Evolutionary conservation across 1,139 yeast species (phyloP).

Genomic region (Zhuliangozyma blackwelliae): DNA sequence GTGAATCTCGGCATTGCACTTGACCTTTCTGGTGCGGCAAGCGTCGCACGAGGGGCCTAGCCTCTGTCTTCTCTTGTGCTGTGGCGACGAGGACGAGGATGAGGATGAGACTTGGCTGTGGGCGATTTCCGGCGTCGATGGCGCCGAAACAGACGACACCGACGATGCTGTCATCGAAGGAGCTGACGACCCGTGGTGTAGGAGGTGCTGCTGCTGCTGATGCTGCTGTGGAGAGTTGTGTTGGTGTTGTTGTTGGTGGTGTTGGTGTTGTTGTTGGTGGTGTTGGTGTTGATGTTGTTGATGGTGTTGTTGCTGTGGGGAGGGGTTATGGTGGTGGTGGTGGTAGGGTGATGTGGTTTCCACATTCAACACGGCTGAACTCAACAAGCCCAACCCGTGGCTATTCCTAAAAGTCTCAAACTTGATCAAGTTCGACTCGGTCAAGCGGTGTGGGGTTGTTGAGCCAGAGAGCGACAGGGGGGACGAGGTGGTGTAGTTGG

Average conservation of each 20-base stretch:
- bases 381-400: slow-evolving; percentile 13
- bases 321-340: neutral
- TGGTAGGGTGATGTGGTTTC: slow-evolving; percentile 5
- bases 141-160: slow-evolving; percentile 8
- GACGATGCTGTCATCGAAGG: slow-evolving; percentile 14
- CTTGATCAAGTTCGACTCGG: slow-evolving; percentile 10
- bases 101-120: slow-evolving; percentile 1
- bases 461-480: slow-evolving; percentile 3
- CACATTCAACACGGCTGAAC: slow-evolving; percentile 10
- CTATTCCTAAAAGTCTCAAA: slow-evolving; percentile 9
- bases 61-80: slow-evolving; percentile 50
- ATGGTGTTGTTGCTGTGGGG: neutral
- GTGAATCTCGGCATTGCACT: slow-evolving; percentile 63
- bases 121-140: slow-evolving; percentile 10
- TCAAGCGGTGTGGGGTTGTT: slow-evolving; percentile 4
- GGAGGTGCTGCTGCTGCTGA: slow-evolving; percentile 2
- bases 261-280: neutral
- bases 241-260: slow-evolving; percentile 1
- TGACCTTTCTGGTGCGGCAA: slow-evolving; percentile 68
- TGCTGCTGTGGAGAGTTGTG: neutral
- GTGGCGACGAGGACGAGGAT: slow-evolving; percentile 1
- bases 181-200: slow-evolving; percentile 2
- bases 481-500: neutral
- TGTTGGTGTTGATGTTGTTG: neutral
- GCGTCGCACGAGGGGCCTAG: slow-evolving; percentile 74